Conservation (phyloP, 2,329 filamentous ascomycete species). For the Fusarium haematococcum region DNA sequence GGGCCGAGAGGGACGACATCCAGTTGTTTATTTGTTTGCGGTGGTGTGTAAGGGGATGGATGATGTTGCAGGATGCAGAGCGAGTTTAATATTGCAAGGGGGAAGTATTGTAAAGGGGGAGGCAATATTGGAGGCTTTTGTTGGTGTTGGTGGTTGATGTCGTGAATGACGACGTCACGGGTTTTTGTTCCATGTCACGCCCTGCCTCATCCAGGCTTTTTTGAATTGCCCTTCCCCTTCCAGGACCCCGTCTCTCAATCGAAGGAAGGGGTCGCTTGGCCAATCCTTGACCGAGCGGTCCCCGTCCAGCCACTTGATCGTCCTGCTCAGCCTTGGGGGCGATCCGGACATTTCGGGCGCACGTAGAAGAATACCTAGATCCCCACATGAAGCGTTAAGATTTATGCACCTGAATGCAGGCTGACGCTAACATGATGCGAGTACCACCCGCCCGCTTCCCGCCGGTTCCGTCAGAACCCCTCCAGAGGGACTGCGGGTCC, state of each 20-base stretch:
- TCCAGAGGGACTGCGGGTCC: constrained; percentile 1
- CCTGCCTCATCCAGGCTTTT: background rate
- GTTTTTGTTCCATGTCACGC: background rate
- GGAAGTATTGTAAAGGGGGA: background rate
- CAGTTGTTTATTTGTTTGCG: background rate
- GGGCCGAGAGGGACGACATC: constrained; percentile 13
- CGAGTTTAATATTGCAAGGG: background rate
- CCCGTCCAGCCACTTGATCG: constrained; percentile 25
- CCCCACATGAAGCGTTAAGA: constrained; percentile 26
- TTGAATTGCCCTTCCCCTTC: background rate
- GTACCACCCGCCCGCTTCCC: constrained; percentile 20
- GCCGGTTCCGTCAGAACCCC: constrained; percentile 28
- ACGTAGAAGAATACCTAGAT: background rate
- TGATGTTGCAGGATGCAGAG: background rate
- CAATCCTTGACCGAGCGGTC: constrained; percentile 8
- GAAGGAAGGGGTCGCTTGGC: background rate
- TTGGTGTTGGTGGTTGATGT: background rate
- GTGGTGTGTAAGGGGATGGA: background rate
- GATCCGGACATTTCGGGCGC: constrained; percentile 9
- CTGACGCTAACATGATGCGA: constrained; percentile 22
- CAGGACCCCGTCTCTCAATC: background rate
- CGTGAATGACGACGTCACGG: constrained; percentile 13
- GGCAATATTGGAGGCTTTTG: background rate
- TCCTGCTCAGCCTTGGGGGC: constrained; percentile 25
- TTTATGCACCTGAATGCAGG: background rate